Percentiles rank a stretch among this genome's conserved stretches.
Conservation (phyloP, 2,329 filamentous ascomycete genomes). For the Cercospora citrullina region DNA sequence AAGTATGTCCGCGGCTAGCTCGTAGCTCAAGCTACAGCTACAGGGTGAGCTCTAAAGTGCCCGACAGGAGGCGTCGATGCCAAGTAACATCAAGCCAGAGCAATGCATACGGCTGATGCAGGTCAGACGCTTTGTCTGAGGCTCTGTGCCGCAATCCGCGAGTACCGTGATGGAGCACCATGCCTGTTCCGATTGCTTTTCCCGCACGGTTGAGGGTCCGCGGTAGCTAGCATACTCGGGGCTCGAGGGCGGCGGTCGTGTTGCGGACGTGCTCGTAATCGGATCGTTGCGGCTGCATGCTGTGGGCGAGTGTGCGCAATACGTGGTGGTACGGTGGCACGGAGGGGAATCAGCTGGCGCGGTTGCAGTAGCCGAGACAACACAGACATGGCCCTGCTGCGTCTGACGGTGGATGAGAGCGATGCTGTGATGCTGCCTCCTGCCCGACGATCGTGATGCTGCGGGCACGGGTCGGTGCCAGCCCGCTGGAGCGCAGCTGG, state of each 20-base stretch:
- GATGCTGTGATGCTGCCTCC: not conserved
- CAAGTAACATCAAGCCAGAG: not conserved
- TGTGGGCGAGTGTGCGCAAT: not conserved
- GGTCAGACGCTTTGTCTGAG: constrained; percentile 1
- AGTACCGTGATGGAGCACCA: not conserved
- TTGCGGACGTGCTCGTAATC: not conserved
- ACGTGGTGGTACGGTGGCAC: not conserved
- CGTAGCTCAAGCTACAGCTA: not conserved
- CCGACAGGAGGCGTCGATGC: not conserved
- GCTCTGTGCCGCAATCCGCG: not conserved
- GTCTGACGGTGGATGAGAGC: not conserved
- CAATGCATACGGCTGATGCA: constrained; percentile 1
- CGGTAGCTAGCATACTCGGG: not conserved
- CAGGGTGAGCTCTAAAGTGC: not conserved
- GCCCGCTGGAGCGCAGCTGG: not conserved
- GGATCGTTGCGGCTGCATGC: not conserved
- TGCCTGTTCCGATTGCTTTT: not conserved
- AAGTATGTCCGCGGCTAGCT: not conserved
- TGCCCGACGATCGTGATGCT: not conserved
- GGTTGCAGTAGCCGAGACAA: not conserved
- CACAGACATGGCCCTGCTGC: not conserved
- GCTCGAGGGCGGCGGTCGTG: not conserved
- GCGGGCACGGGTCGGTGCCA: not conserved
- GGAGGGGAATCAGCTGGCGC: not conserved
- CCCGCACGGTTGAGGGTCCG: not conserved